A percentile compares a stretch with the other conserved stretches of the same genome.
These are phyloP conservation scores for Sugiyamaella grinbergsii DNA, from an alignment of 1,139 yeast genomes.

Conservation along the genomic window DNA sequence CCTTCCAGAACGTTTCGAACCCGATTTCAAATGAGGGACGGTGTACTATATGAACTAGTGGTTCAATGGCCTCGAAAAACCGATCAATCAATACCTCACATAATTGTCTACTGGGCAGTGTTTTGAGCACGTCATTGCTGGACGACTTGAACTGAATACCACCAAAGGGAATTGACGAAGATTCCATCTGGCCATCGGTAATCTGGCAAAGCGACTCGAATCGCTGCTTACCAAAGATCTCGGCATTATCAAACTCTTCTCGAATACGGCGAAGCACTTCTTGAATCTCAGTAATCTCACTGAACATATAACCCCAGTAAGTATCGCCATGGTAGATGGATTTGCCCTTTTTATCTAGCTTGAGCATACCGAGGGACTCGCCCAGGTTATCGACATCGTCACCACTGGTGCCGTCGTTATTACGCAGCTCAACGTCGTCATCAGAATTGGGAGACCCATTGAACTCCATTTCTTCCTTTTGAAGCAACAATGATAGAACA, in stretches of 20 bases:
- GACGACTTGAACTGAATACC: slow-evolving; percentile 24
- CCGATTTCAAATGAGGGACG: slow-evolving; percentile 37
- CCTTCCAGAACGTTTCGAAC: slow-evolving; percentile 38
- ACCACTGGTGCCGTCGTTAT: not conserved
- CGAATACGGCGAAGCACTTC: slow-evolving; percentile 25
- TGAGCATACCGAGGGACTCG: slow-evolving; percentile 43
- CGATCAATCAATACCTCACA: slow-evolving; percentile 38
- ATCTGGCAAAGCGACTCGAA: slow-evolving; percentile 23
- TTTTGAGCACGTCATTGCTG: slow-evolving; percentile 33
- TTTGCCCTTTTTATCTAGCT: slow-evolving; percentile 41
- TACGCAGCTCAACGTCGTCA: slow-evolving; percentile 8
- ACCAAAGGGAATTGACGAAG: slow-evolving; percentile 25
- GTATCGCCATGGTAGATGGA: slow-evolving; percentile 44
- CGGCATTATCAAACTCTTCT: slow-evolving; percentile 23
- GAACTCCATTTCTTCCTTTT: slow-evolving; percentile 23
- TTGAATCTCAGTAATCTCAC: slow-evolving; percentile 40
- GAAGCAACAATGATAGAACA: slow-evolving; percentile 34
- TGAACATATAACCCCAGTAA: slow-evolving; percentile 42
- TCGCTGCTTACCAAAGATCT: slow-evolving; percentile 20
- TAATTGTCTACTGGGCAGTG: slow-evolving; percentile 34
- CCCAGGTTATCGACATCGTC: slow-evolving; percentile 33
- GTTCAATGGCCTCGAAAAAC: slow-evolving; percentile 37
- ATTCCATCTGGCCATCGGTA: slow-evolving; percentile 23
- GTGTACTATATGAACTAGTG: slow-evolving; percentile 38
- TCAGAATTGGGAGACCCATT: slow-evolving; percentile 12